Evolutionary conservation across 169 alveolate species (phyloP), one percentile per base, ranked within the genome.

Genomic region (Plasmodium relictum): DNA sequence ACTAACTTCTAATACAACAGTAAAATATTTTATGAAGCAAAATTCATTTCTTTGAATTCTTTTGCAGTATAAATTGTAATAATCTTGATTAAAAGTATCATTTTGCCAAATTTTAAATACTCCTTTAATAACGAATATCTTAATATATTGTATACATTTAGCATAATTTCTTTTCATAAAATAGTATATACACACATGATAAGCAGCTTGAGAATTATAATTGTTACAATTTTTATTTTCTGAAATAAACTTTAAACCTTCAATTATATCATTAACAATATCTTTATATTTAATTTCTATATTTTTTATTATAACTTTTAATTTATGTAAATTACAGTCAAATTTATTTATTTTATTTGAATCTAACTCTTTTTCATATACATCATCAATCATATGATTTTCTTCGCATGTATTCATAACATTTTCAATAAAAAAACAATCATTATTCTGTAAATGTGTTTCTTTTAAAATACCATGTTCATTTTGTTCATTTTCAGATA

Each of bases 151-250:
- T 42, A 86, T 63, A 59, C 92, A 86, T 54, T 26, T 42, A 1
- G 18, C 41, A 41, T 59, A 86, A 71, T 86, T 86, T 54, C 62
- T 66, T 54, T 69, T 70, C 80, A 71, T 70, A 58, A 86, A 69
- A 61, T 71, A 86, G 39, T 86, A 86, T 18, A 61, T 52, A 74
- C 92, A 86, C 14, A 72, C n/a, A 42, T 86, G 71, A 52, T 71
- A 86, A 6, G 92, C 86, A 44, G 92, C 92, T 61, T 71, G 74
- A 4, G 74, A 59, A 54, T 72, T 86, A 39, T 86, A 86, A 86
- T 86, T 69, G 44, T 65, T 63, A 54, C 87, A 71, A 24, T 44
- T 70, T 86, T 86, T 72, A 86, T 86, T 86, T 31, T 69, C 92
- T 41, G 88, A 50, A 20, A 86, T 70, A 52, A 59, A 59, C 24